These are phyloP conservation scores for Physocladia obscura DNA, from an alignment of 192 early-diverging fungal species.

Conservation along the genomic window DNA sequence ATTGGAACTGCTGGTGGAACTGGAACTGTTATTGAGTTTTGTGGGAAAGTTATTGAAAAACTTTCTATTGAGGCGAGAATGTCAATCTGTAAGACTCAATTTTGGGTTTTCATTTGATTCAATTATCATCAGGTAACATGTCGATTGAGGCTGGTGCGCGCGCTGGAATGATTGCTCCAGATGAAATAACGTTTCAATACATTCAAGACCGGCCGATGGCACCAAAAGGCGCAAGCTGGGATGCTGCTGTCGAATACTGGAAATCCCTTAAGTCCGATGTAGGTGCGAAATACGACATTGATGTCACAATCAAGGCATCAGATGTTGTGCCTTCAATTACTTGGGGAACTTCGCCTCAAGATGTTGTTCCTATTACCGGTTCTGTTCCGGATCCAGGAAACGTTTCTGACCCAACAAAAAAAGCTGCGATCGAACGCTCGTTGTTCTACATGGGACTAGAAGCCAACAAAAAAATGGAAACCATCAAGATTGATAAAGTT, in stretches of 20 bases:
- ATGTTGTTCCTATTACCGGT: constrained; percentile 63
- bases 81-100: constrained; percentile 56
- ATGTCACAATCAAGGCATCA: constrained; percentile 55
- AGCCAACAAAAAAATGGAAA: constrained; percentile 59
- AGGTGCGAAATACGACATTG: constrained; percentile 64
- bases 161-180: constrained; percentile 73
- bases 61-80: constrained; percentile 70
- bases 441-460: constrained; percentile 65
- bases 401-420: constrained; percentile 38
- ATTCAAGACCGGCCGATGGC: constrained; percentile 61
- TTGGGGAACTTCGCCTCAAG: constrained; percentile 72
- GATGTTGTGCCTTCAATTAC: constrained; percentile 66
- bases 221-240: constrained; percentile 61
- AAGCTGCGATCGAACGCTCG: constrained; percentile 54
- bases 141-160: constrained; percentile 72
- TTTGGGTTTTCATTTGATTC: neutral
- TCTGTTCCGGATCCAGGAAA: constrained; percentile 58
- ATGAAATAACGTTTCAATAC: constrained; percentile 70
- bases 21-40: constrained; percentile 69
- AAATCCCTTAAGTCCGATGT: constrained; percentile 55
- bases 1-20: constrained; percentile 73
- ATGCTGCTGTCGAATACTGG: constrained; percentile 65
- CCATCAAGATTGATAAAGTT: constrained; percentile 66
- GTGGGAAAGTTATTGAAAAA: constrained; percentile 52
- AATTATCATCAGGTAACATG: constrained; percentile 55